Evolutionary conservation across 2,329 filamentous ascomycete genomes (phyloP), one percentile per base, ranked within the genome.

Genomic region (Coniella lustricola): DNA sequence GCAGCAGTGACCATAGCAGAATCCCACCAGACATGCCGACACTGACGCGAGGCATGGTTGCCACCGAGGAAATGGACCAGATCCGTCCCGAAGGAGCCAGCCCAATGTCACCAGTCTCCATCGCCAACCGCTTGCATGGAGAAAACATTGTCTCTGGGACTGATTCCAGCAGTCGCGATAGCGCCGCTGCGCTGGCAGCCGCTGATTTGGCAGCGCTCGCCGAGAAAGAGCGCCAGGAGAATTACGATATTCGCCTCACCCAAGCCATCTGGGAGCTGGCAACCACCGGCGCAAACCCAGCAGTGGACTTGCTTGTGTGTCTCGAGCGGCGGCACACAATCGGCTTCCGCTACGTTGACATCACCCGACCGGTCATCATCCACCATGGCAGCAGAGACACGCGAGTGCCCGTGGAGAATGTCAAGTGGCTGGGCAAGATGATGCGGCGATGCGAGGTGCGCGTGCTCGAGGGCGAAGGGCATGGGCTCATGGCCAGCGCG

Each of bases 321-420:
- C 75, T 98, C 2, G 93, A 98, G 66, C 82, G 93, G 18, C 80
- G 87, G 22, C 89, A 95, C 59, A 83, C 87, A 0, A 95, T 98
- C 58, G 93, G 93, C 0, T 98, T 98, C 69, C 82, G 90, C 43
- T 98, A 98, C 62, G 91, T 95, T 16, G 93, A 98, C 62, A 95
- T 98, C 56, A 94, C 86, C 5, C 81, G 90, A 8, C 81, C 88
- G 0, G 87, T 97, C 0, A 85, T 96, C 20, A 95, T 98, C 55
- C 91, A 96, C 60, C 93, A 98, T 63, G 93, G 93, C 33, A 88
- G 82, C 60, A 83, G 87, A 58, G 93, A 98, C 61, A 90, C 85
- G 7, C 80, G 93, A 20, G 93, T 98, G 1, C 93, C 93, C 0
- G 85, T 95, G 13, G 93, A 95, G 49, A 98, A 98, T 60, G 89